Conservation (phyloP, 805 yeast genomes). For the Cyberlindnera euphorbiae region DNA sequence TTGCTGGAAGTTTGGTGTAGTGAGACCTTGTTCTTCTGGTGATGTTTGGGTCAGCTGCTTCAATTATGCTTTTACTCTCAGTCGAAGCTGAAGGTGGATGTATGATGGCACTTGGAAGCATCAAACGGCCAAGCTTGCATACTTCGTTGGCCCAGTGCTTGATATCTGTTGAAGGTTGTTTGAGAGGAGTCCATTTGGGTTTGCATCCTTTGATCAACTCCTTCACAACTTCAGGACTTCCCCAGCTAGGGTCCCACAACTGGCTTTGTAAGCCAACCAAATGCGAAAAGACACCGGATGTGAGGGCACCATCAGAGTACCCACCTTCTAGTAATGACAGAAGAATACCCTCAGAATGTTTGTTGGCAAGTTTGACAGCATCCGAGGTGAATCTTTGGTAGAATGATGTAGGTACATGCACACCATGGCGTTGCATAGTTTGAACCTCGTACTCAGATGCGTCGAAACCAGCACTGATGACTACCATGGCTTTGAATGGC, state of each 20-base stretch:
- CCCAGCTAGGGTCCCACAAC: constrained; percentile 63
- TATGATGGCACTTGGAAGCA: constrained; percentile 43
- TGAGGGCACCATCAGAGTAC: constrained; percentile 74
- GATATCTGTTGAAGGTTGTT: constrained; percentile 45
- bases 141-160: constrained; percentile 64
- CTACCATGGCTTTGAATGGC: constrained; percentile 52
- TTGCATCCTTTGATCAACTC: constrained; percentile 68
- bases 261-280: constrained; percentile 61
- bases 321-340: constrained; percentile 81
- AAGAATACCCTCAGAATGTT: constrained; percentile 55
- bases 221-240: constrained; percentile 53
- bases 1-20: constrained; percentile 8
- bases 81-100: constrained; percentile 7
- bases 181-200: constrained; percentile 57
- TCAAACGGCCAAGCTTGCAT: constrained; percentile 53
- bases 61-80: constrained; percentile 2
- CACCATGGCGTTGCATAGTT: constrained; percentile 83
- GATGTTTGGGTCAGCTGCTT: constrained; percentile 5
- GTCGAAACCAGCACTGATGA: constrained; percentile 86
- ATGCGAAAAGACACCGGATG: constrained; percentile 78
- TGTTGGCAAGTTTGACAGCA: constrained; percentile 61
- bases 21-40: constrained; percentile 18
- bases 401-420: constrained; percentile 77
- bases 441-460: constrained; percentile 78
- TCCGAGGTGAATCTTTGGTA: constrained; percentile 70